These are phyloP conservation scores for Microbotryum saponariae DNA, from an alignment of 1,284 basidiomycete genomes.

Conservation along the genomic window DNA sequence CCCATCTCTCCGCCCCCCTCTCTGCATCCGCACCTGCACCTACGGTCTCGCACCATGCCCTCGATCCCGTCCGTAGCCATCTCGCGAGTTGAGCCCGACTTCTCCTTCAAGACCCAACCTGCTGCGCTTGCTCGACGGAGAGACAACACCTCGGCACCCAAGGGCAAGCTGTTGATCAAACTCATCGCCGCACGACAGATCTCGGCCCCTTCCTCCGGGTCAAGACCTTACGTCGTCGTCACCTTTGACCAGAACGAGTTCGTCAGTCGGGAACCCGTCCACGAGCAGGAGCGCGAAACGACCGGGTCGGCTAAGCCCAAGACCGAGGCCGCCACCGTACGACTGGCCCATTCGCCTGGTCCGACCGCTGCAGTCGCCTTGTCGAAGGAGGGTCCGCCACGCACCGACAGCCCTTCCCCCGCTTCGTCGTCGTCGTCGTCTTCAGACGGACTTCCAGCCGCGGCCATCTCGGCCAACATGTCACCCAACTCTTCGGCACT, in stretches of 20 bases:
- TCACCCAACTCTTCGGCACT: background rate
- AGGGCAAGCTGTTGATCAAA: constrained; percentile 87
- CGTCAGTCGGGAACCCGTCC: constrained; percentile 79
- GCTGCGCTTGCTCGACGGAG: constrained; percentile 8
- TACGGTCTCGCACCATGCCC: background rate
- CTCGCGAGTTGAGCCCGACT: constrained; percentile 29
- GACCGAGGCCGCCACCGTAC: constrained; percentile 2
- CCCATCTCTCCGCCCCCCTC: background rate
- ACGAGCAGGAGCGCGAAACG: constrained; percentile 76
- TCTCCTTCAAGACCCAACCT: constrained; percentile 27
- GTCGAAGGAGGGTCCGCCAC: too few species aligned
- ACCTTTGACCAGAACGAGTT: constrained; percentile 99
- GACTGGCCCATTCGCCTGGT: too few species aligned
- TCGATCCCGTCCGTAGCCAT: constrained; percentile 18
- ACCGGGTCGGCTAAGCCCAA: constrained; percentile 60
- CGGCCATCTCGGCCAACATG: too few species aligned
- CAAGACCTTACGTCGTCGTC: constrained; percentile 87
- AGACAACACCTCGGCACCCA: constrained; percentile 37
- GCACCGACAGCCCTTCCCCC: too few species aligned
- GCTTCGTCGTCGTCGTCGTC: too few species aligned
- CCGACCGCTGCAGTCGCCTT: too few species aligned
- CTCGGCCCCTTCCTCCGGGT: constrained; percentile 56
- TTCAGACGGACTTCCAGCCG: too few species aligned
- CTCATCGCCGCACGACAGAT: constrained; percentile 87
- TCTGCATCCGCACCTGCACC: background rate